These are phyloP conservation scores for Eimeria falciformis DNA, from an alignment of 169 alveolate genomes.

Conservation along the genomic window DNA sequence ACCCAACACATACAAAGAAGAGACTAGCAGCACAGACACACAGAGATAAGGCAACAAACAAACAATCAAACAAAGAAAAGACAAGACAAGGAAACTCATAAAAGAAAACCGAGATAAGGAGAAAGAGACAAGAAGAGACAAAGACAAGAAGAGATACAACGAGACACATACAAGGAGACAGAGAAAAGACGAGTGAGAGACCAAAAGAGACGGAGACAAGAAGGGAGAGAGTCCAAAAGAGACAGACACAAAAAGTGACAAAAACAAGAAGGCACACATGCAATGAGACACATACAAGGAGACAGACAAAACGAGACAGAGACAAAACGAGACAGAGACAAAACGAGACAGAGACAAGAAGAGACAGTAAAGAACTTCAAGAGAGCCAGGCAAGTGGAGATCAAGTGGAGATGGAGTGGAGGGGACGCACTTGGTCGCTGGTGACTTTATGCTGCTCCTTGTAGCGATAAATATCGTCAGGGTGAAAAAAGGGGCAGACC, in stretches of 20 bases:
- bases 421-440: slow-evolving; percentile 4
- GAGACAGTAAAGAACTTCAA: neutral
- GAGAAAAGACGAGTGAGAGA: neutral
- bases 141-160: no score
- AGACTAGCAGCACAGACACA: neutral
- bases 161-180: neutral
- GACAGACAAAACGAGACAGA: neutral
- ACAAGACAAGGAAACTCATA: neutral
- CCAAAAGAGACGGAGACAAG: neutral
- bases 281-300: no score
- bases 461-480: neutral
- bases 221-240: neutral
- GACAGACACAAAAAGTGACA: neutral
- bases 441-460: neutral
- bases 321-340: neutral
- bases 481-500: slow-evolving; percentile 15
- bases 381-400: neutral
- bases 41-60: neutral
- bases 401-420: neutral
- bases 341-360: neutral
- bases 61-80: neutral
- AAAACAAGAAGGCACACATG: neutral
- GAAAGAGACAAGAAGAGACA: neutral
- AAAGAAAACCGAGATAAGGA: neutral
- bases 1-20: no score